A percentile compares a stretch with the other conserved stretches of the same genome.
These are phyloP conservation scores for Aulographum hederae DNA, from an alignment of 2,329 filamentous ascomycete species.

Conservation along the genomic window DNA sequence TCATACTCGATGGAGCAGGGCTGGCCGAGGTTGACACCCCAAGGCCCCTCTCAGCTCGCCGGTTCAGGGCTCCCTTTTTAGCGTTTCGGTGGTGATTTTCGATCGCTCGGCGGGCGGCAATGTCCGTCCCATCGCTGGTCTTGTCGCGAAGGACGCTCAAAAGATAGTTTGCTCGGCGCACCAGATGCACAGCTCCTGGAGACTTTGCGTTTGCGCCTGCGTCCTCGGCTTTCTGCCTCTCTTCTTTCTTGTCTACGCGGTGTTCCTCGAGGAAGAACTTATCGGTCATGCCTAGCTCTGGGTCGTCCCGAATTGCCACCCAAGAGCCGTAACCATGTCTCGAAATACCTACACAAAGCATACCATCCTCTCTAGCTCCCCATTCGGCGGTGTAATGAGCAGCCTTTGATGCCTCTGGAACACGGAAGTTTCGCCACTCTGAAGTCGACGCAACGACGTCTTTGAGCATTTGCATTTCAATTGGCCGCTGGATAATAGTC, in stretches of 20 bases:
- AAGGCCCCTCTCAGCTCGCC: conserved; percentile 30
- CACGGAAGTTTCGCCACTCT: conserved; percentile 65
- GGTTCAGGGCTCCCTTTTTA: conserved; percentile 44
- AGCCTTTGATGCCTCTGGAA: conserved; percentile 80
- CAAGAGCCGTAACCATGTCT: conserved; percentile 91
- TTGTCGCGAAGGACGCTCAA: conserved; percentile 89
- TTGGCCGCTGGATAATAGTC: conserved; percentile 79
- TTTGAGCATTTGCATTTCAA: conserved; percentile 70
- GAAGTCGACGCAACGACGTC: conserved; percentile 45
- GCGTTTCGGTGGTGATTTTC: conserved; percentile 93
- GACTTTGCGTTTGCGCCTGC: conserved; percentile 47
- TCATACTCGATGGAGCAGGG: conserved; percentile 43
- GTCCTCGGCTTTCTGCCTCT: conserved; percentile 54
- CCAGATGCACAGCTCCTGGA: conserved; percentile 90
- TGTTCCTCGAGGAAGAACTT: conserved; percentile 97
- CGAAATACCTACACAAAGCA: conserved; percentile 88
- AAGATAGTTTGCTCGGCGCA: conserved; percentile 85
- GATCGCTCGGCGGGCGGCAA: conserved; percentile 56
- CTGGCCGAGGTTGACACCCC: conserved; percentile 51
- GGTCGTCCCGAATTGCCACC: conserved; percentile 83
- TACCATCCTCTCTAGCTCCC: conserved; percentile 87
- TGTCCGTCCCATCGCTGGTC: conserved; percentile 43
- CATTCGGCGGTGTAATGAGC: conserved; percentile 76
- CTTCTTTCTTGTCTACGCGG: conserved; percentile 93
- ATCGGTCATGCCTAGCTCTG: conserved; percentile 66